A percentile compares a stretch with the other conserved stretches of the same genome.
These are phyloP conservation scores for Fusarium praegraminearum DNA, from an alignment of 2,329 filamentous ascomycete species.

Conservation along the genomic window DNA sequence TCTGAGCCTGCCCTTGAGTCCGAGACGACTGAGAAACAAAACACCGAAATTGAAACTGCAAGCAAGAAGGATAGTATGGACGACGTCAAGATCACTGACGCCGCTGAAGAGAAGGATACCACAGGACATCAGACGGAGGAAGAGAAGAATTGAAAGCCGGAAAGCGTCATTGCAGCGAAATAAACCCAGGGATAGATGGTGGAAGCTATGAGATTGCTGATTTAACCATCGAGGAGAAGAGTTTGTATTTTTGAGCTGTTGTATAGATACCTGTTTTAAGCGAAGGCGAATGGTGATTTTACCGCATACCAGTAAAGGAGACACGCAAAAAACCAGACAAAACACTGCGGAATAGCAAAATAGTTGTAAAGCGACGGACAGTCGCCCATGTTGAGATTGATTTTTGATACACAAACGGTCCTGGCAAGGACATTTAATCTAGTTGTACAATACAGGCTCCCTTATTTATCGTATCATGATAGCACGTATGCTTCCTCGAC, in stretches of 20 bases:
- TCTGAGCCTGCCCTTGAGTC: constrained; percentile 5
- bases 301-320: constrained; percentile 35
- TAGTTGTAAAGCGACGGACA: constrained; percentile 20
- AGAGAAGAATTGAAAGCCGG: constrained; percentile 29
- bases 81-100: constrained; percentile 1
- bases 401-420: constrained; percentile 44
- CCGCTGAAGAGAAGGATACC: constrained; percentile 30
- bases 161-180: constrained; percentile 21
- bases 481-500: constrained; percentile 25
- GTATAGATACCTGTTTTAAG: constrained; percentile 51
- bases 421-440: constrained; percentile 37
- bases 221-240: constrained; percentile 36
- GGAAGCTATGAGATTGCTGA: constrained; percentile 33
- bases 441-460: constrained; percentile 48
- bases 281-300: constrained; percentile 51
- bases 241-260: constrained; percentile 42
- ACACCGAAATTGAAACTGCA: constrained; percentile 13
- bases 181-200: constrained; percentile 33
- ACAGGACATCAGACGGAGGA: constrained; percentile 16
- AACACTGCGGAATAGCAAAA: constrained; percentile 19
- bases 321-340: constrained; percentile 9
- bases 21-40: constrained; percentile 10
- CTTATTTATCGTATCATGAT: constrained; percentile 40
- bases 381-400: constrained; percentile 34
- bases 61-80: constrained; percentile 22